A percentile compares a stretch with the other conserved stretches of the same genome.
Conservation (phyloP, 352 stramenopile species). For the Elongisporangium anandrum region DNA sequence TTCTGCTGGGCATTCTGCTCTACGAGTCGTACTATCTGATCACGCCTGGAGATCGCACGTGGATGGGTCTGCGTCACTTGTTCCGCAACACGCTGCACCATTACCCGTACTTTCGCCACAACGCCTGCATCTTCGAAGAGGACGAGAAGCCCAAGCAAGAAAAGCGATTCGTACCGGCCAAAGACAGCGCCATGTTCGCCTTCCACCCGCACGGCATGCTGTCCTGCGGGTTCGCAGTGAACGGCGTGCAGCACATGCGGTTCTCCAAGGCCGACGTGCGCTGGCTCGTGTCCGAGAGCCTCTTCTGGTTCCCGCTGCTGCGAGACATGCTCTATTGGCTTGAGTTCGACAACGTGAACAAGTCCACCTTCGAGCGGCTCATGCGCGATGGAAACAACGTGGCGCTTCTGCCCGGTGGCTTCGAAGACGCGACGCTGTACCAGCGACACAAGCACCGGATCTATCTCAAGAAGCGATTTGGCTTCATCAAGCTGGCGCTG, state of each 20-base stretch:
- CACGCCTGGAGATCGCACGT: constrained; percentile 9
- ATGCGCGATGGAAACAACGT: constrained; percentile 60
- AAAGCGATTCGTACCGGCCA: neutral
- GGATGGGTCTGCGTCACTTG: constrained; percentile 18
- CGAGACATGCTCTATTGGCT: constrained; percentile 71
- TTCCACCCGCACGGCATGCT: constrained; percentile 73
- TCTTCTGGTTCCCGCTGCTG: constrained; percentile 70
- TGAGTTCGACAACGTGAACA: constrained; percentile 47
- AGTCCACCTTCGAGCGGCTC: constrained; percentile 40
- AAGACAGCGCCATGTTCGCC: constrained; percentile 16
- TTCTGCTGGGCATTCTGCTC: constrained; percentile 12
- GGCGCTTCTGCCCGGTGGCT: constrained; percentile 87
- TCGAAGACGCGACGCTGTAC: constrained; percentile 93
- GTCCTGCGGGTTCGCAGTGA: constrained; percentile 46
- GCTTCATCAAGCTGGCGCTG: constrained; percentile 92
- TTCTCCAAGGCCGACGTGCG: constrained; percentile 41
- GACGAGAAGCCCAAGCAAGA: neutral
- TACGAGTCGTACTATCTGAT: constrained; percentile 29
- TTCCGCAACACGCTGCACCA: constrained; percentile 26
- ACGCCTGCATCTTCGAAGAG: neutral
- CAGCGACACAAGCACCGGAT: constrained; percentile 78
- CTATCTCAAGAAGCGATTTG: constrained; percentile 88
- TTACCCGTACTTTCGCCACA: neutral
- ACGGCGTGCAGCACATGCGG: constrained; percentile 42
- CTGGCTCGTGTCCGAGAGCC: constrained; percentile 63